phyloP scores from a whole-genome alignment of 768 basidiomycete species.

The Lentinula guzmanii region DNA sequence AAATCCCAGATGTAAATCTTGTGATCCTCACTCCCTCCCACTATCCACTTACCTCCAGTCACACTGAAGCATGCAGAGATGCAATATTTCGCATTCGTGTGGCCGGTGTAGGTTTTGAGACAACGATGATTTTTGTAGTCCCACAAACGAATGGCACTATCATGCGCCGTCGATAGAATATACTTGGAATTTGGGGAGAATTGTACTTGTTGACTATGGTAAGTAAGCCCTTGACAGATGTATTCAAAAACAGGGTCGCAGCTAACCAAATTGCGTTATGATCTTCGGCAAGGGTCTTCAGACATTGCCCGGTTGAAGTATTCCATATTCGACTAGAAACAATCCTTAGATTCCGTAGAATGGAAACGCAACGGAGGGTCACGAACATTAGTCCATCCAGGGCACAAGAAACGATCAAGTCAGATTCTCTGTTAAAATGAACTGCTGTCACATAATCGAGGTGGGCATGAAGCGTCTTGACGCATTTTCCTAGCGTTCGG shows the following conservation, averaged over 20 bases:
- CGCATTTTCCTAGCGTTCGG: slow-evolving; percentile 57
- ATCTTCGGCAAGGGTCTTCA: slow-evolving; percentile 92
- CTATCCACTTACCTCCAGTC: slow-evolving; percentile 84
- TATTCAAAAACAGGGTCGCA: too few relatives aligned
- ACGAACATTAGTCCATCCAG: slow-evolving; percentile 92
- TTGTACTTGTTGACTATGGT: slow-evolving; percentile 73
- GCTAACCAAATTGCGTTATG: slow-evolving; percentile 76
- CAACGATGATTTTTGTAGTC: slow-evolving; percentile 89
- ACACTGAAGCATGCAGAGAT: slow-evolving; percentile 81
- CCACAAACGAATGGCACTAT: slow-evolving; percentile 91
- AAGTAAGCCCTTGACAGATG: background rate
- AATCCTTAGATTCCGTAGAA: background rate
- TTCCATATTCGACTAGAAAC: slow-evolving; percentile 88
- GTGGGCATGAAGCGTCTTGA: slow-evolving; percentile 87
- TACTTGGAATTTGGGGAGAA: slow-evolving; percentile 97
- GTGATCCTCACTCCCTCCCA: slow-evolving; percentile 87
- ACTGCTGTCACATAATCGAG: slow-evolving; percentile 94
- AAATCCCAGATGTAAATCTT: slow-evolving; percentile 91
- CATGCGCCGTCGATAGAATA: slow-evolving; percentile 90
- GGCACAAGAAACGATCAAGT: slow-evolving; percentile 86
- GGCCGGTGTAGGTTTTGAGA: slow-evolving; percentile 85
- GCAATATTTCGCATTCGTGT: slow-evolving; percentile 78
- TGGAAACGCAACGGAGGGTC: background rate
- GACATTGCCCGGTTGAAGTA: slow-evolving; percentile 84
- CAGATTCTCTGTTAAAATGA: slow-evolving; percentile 89